These are phyloP conservation scores for Heteromeles arbutifolia DNA, from an alignment of 306 rosid species.

Conservation along the genomic window DNA sequence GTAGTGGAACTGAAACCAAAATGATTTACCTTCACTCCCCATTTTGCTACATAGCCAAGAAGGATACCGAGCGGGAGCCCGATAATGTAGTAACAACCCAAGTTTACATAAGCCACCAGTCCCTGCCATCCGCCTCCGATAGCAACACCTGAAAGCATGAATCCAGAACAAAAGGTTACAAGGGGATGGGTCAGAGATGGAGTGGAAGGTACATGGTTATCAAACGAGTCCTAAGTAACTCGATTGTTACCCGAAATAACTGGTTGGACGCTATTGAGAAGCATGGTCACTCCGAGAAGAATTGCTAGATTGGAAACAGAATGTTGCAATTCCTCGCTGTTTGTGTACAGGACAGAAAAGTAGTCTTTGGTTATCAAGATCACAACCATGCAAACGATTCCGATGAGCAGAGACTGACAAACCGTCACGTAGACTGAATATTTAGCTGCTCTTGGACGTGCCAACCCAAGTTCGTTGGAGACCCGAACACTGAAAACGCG, in stretches of 20 bases:
- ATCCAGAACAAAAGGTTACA: not conserved
- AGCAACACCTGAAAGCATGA: constrained; percentile 66
- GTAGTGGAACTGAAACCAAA: not conserved
- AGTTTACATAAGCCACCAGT: constrained; percentile 70
- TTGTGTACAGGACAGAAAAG: constrained; percentile 56
- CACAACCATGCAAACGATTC: constrained; percentile 43
- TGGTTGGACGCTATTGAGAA: constrained; percentile 84
- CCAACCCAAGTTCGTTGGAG: constrained; percentile 67
- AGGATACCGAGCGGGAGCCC: constrained; percentile 70
- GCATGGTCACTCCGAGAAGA: constrained; percentile 69
- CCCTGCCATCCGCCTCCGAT: constrained; percentile 95
- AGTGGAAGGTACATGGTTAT: not conserved
- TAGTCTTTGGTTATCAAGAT: constrained; percentile 45
- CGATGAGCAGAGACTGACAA: constrained; percentile 60
- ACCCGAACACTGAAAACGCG: constrained; percentile 39
- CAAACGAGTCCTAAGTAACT: not conserved
- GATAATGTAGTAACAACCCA: constrained; percentile 69
- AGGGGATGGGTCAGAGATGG: not conserved
- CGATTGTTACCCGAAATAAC: constrained; percentile 64
- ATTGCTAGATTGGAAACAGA: constrained; percentile 53
- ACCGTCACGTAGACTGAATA: constrained; percentile 63
- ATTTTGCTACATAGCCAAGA: constrained; percentile 52
- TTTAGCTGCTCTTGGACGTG: constrained; percentile 74
- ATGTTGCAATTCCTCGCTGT: constrained; percentile 34
- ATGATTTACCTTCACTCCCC: constrained; percentile 59